These are phyloP conservation scores for Ceriops tagal DNA, from an alignment of 345 rosid species.

Conservation along the genomic window DNA sequence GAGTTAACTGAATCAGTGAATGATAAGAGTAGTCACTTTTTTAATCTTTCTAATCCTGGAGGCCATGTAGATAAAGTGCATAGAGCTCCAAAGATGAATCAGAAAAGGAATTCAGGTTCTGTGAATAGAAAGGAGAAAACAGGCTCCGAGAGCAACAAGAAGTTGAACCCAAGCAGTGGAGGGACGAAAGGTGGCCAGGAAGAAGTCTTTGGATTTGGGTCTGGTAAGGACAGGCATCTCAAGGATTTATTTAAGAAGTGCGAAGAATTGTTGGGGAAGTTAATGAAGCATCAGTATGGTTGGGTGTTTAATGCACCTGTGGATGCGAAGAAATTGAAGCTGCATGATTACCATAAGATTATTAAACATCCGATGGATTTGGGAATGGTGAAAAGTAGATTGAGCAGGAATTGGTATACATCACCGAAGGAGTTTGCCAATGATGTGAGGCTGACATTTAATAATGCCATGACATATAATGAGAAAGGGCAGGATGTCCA, in stretches of 20 bases:
- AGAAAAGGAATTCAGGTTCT: constrained; percentile 23
- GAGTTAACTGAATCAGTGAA: constrained; percentile 7
- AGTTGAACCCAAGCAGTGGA: constrained; percentile 30
- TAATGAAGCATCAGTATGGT: constrained; percentile 83
- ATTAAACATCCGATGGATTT: constrained; percentile 91
- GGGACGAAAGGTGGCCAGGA: constrained; percentile 8
- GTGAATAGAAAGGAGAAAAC: constrained; percentile 26
- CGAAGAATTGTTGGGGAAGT: constrained; percentile 49
- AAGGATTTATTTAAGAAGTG: constrained; percentile 53
- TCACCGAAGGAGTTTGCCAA: constrained; percentile 72
- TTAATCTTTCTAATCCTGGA: constrained; percentile 18
- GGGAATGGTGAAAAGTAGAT: constrained; percentile 68
- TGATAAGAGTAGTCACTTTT: constrained; percentile 11
- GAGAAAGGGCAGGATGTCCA: constrained; percentile 84
- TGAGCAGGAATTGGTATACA: constrained; percentile 59
- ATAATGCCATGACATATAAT: constrained; percentile 78
- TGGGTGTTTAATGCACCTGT: constrained; percentile 88
- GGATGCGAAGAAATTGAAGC: constrained; percentile 63
- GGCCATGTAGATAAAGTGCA: constrained; percentile 32
- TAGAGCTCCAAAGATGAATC: constrained; percentile 31
- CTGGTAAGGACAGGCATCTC: constrained; percentile 34
- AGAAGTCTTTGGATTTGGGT: constrained; percentile 26
- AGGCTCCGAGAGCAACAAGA: constrained; percentile 37
- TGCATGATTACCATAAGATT: constrained; percentile 69
- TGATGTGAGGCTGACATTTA: constrained; percentile 81